Conservation (phyloP, 345 rosid genomes). For the Citrus maxima region DNA sequence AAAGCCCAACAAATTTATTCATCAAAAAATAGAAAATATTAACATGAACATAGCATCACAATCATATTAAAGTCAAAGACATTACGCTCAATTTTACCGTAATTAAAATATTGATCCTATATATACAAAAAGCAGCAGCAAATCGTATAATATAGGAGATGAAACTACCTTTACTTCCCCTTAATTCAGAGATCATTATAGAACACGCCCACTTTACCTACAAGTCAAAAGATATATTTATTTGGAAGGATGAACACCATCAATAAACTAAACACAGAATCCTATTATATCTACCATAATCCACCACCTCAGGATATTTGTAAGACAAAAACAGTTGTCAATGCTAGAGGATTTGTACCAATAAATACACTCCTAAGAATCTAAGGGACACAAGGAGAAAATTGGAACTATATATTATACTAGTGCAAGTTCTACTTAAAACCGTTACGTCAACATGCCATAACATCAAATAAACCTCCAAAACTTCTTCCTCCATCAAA, state of each 20-base stretch:
- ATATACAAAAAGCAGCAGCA: conserved; percentile 33
- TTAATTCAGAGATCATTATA: conserved; percentile 97
- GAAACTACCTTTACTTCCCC: conserved; percentile 99
- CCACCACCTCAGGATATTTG: conserved; percentile 15
- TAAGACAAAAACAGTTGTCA: conserved; percentile 2
- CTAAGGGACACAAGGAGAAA: not conserved
- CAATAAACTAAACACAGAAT: conserved; percentile 34
- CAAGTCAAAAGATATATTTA: conserved; percentile 94
- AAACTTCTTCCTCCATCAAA: not conserved
- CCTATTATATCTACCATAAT: conserved; percentile 36
- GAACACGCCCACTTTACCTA: conserved; percentile 99
- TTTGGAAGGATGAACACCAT: conserved; percentile 72
- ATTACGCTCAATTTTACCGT: conserved; percentile 5
- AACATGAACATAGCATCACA: not conserved
- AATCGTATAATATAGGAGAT: conserved; percentile 37
- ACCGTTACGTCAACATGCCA: not conserved
- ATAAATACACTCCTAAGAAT: not conserved
- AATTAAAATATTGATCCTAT: conserved; percentile 14
- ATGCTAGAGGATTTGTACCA: conserved; percentile 4
- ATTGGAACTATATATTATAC: not conserved
- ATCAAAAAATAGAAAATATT: not conserved
- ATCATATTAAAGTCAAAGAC: not conserved
- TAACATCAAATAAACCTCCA: not conserved
- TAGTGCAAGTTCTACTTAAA: not conserved
- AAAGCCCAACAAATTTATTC: not conserved